Evolutionary conservation across 1,284 basidiomycete species (phyloP).

Genomic region (Sporisorium scitamineum): DNA sequence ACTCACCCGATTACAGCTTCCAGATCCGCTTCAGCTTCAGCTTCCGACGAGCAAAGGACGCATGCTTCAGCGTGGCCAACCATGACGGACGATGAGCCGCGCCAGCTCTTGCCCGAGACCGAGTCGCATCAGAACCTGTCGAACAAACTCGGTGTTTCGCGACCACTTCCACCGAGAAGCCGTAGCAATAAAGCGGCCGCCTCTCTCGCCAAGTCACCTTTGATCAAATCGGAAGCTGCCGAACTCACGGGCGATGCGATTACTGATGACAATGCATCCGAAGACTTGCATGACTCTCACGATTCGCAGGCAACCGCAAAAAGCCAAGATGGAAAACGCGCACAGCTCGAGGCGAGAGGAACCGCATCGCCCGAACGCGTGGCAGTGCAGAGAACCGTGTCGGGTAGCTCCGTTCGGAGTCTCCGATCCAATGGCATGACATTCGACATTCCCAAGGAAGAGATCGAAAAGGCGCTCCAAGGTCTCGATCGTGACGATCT

Average conservation of each 20-base stretch:
- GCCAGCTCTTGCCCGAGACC: conserved; percentile 38
- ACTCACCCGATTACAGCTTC: conserved; percentile 1
- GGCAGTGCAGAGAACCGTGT: conserved; percentile 27
- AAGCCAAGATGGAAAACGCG: conserved; percentile 11
- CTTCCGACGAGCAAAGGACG: neutral
- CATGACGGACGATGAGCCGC: conserved; percentile 41
- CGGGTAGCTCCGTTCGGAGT: conserved; percentile 30
- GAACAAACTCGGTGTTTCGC: conserved; percentile 29
- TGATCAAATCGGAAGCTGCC: neutral
- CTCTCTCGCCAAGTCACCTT: conserved; percentile 8
- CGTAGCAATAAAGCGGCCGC: conserved; percentile 17
- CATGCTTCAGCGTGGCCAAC: neutral
- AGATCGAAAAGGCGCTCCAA: conserved; percentile 57
- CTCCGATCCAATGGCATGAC: conserved; percentile 13
- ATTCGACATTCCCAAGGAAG: conserved; percentile 55
- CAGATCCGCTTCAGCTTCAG: too few species aligned
- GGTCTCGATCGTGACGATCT: conserved; percentile 55
- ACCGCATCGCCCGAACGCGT: conserved; percentile 31
- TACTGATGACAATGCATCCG: conserved; percentile 2
- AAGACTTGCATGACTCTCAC: conserved; percentile 27
- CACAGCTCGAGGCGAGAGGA: conserved; percentile 35
- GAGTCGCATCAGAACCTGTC: conserved; percentile 50
- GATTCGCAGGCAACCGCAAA: conserved; percentile 23
- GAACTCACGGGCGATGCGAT: neutral
- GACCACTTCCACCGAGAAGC: conserved; percentile 39